These are phyloP conservation scores for Trichoderma simmonsii DNA, from an alignment of 2,329 filamentous ascomycete genomes.

Conservation along the genomic window DNA sequence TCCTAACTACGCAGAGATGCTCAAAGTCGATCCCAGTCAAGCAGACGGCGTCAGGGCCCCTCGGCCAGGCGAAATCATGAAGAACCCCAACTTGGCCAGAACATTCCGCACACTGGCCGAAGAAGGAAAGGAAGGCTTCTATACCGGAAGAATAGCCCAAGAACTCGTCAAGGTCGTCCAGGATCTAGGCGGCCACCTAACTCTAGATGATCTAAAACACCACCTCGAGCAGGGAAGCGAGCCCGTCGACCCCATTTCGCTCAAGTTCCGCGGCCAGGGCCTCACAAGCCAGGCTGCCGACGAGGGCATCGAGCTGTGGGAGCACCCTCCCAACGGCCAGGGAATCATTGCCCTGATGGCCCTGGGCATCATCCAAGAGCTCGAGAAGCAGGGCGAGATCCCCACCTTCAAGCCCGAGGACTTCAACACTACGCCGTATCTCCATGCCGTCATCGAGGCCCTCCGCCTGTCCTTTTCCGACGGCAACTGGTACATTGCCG, in stretches of 20 bases:
- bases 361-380: conserved; percentile 82
- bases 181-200: conserved; percentile 72
- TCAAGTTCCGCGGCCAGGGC: conserved; percentile 69
- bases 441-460: conserved; percentile 84
- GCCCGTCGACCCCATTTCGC: conserved; percentile 77
- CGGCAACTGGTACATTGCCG: conserved; percentile 83
- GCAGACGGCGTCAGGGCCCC: conserved; percentile 72
- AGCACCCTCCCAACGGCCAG: conserved; percentile 95
- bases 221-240: conserved; percentile 70
- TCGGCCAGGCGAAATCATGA: conserved; percentile 79
- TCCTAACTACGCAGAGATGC: conserved; percentile 81
- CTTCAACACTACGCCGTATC: conserved; percentile 77
- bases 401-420: conserved; percentile 65
- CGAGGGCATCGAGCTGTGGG: conserved; percentile 78
- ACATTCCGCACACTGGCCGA: conserved; percentile 78
- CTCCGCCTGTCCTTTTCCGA: conserved; percentile 90
- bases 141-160: conserved; percentile 77
- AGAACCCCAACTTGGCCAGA: conserved; percentile 73
- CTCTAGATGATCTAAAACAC: conserved; percentile 73
- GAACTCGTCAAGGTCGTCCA: conserved; percentile 75
- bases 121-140: conserved; percentile 88
- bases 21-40: conserved; percentile 71
- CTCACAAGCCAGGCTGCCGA: conserved; percentile 26
- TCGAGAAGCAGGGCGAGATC: conserved; percentile 74
- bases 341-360: conserved; percentile 95